These are phyloP conservation scores for Arthrobotrys conoides DNA, from an alignment of 2,329 filamentous ascomycete genomes.

Conservation along the genomic window DNA sequence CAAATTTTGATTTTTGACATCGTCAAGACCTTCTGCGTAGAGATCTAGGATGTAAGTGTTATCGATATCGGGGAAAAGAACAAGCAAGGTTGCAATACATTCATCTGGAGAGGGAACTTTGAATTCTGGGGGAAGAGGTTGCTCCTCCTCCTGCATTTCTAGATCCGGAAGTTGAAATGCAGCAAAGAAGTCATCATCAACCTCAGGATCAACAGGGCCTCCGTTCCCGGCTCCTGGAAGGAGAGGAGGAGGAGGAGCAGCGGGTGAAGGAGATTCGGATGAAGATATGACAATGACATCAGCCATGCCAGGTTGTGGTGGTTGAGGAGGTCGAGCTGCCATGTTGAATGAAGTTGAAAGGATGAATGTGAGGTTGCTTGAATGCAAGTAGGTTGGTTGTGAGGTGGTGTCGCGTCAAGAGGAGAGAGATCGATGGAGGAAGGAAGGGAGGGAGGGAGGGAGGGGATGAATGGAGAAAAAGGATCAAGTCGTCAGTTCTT, in stretches of 20 bases:
- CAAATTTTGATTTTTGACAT: constrained; percentile 61
- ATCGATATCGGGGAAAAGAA: constrained; percentile 70
- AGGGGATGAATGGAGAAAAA: neutral
- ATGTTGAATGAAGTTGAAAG: constrained; percentile 7
- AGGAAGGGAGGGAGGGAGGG: neutral
- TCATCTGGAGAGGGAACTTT: constrained; percentile 54
- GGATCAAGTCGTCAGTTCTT: neutral
- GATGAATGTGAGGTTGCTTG: neutral
- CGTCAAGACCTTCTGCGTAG: constrained; percentile 64
- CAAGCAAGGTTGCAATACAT: constrained; percentile 66
- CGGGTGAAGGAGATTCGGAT: constrained; percentile 24
- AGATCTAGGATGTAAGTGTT: constrained; percentile 67
- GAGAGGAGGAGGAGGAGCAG: neutral
- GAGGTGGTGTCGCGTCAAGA: neutral
- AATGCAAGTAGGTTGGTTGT: neutral
- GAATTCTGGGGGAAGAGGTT: neutral
- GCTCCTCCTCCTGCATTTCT: constrained; percentile 35
- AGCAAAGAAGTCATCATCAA: neutral
- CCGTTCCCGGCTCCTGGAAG: constrained; percentile 1
- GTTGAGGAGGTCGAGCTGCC: neutral
- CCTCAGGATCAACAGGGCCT: neutral
- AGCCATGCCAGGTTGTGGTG: neutral
- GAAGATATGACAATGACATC: constrained; percentile 34
- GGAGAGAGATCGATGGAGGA: neutral
- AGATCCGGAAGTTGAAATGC: constrained; percentile 2